A percentile compares a stretch with the other conserved stretches of the same genome.
Conservation (phyloP, 2,329 filamentous ascomycete genomes). For the Fusarium palustre region DNA sequence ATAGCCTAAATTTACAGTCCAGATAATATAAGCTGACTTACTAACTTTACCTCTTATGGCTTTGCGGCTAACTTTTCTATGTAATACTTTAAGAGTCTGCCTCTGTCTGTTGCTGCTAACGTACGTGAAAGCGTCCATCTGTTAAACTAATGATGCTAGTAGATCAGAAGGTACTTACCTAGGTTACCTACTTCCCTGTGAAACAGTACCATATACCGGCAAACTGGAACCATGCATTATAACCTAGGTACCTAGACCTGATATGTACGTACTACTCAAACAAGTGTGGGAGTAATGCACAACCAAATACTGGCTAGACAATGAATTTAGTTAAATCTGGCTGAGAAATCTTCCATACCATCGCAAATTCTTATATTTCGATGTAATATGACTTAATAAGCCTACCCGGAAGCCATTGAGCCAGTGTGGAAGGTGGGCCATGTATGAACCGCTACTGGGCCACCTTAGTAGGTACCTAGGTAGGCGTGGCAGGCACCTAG, state of each 20-base stretch:
- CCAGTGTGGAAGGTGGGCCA: not conserved
- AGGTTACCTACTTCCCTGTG: no score
- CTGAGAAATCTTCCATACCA: no score
- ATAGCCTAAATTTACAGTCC: not conserved
- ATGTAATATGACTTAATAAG: not conserved
- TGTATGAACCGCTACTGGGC: not conserved
- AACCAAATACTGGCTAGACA: no score
- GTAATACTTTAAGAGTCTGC: not conserved
- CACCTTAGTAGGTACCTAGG: no score
- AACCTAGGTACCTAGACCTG: no score
- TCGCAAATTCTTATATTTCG: not conserved
- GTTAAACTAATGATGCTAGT: not conserved
- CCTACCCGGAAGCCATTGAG: constrained; percentile 14
- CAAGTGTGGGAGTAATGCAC: no score
- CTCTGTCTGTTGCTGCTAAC: not conserved
- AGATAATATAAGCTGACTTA: not conserved
- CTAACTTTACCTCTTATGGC: not conserved
- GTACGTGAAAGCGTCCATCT: no score
- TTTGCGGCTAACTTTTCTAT: not conserved
- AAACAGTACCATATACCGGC: no score
- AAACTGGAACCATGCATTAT: not conserved
- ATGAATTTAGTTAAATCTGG: no score
- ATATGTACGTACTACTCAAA: not conserved
- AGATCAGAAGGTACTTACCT: not conserved
- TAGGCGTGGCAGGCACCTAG: not conserved